phyloP scores from a whole-genome alignment of 129 eudicot species.

The Erigeron canadensis region DNA sequence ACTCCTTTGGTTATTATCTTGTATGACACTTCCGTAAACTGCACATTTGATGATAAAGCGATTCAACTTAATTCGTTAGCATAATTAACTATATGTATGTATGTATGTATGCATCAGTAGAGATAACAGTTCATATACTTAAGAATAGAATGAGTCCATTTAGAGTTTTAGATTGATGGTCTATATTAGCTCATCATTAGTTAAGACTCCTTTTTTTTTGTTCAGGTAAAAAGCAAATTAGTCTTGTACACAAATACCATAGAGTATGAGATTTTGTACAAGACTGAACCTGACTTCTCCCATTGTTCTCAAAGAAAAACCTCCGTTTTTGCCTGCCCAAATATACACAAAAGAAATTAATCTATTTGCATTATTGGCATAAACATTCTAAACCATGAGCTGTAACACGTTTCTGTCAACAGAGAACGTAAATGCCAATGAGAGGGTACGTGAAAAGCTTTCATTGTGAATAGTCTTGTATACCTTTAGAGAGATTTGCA shows the following conservation, averaged over 20 bases:
- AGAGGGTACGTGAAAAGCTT: neutral
- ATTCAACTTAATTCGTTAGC: neutral
- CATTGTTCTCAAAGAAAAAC: constrained; percentile 45
- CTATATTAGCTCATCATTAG: neutral
- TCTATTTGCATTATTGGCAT: constrained; percentile 16
- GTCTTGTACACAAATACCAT: constrained; percentile 71
- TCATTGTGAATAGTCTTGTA: neutral
- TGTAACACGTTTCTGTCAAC: neutral
- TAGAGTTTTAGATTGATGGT: neutral
- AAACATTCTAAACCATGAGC: constrained; percentile 13
- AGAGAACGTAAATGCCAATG: neutral
- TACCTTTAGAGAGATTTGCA: constrained; percentile 90
- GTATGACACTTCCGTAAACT: constrained; percentile 86
- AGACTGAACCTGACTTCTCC: constrained; percentile 72
- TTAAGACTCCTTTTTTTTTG: constrained; percentile 2
- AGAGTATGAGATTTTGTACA: constrained; percentile 60
- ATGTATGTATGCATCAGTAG: too few relatives aligned
- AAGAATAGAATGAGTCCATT: constrained; percentile 1
- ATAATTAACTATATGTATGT: neutral
- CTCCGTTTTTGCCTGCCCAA: constrained; percentile 66
- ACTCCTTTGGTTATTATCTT: constrained; percentile 68
- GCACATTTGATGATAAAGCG: constrained; percentile 26
- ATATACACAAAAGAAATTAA: constrained; percentile 26
- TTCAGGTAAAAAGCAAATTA: constrained; percentile 26
- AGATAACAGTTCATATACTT: neutral